Evolutionary conservation across 31 red algal genomes (phyloP).

Genomic region (Asparagopsis taxiformis): DNA sequence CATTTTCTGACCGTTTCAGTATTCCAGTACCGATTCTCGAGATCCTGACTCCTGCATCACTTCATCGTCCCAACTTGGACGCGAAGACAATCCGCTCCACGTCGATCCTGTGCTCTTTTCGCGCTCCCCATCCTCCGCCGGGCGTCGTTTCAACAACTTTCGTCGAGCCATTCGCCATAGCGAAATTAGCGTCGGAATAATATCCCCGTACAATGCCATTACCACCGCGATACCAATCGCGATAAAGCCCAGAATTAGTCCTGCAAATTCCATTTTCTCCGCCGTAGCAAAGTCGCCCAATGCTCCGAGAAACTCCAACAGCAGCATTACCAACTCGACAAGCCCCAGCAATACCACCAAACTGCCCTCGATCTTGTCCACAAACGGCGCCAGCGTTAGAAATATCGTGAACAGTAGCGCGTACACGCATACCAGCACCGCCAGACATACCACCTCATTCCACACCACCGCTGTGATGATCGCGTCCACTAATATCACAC

Average conservation of each 20-base stretch:
- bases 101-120: slow-evolving; percentile 4
- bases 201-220: slow-evolving; percentile 21
- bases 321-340: slow-evolving; percentile 54
- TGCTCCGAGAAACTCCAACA: slow-evolving; percentile 66
- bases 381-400: slow-evolving; percentile 48
- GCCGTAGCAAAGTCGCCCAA: slow-evolving; percentile 49
- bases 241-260: slow-evolving; percentile 37
- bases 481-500: slow-evolving; percentile 44
- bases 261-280: slow-evolving; percentile 44
- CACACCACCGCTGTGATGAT: slow-evolving; percentile 57
- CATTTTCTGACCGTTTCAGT: no score
- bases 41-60: background rate
- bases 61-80: no score
- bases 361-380: slow-evolving; percentile 68
- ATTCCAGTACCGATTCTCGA: no score
- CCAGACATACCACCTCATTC: slow-evolving; percentile 66
- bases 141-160: background rate
- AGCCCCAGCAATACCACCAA: slow-evolving; percentile 48
- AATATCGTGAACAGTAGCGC: slow-evolving; percentile 44
- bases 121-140: background rate
- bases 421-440: slow-evolving; percentile 39
- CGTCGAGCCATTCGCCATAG: background rate
- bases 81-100: slow-evolving; percentile 28
- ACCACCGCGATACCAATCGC: slow-evolving; percentile 19
- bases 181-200: background rate